Conservation (phyloP, 495 filamentous ascomycete genomes). For the Letharia lupina region DNA sequence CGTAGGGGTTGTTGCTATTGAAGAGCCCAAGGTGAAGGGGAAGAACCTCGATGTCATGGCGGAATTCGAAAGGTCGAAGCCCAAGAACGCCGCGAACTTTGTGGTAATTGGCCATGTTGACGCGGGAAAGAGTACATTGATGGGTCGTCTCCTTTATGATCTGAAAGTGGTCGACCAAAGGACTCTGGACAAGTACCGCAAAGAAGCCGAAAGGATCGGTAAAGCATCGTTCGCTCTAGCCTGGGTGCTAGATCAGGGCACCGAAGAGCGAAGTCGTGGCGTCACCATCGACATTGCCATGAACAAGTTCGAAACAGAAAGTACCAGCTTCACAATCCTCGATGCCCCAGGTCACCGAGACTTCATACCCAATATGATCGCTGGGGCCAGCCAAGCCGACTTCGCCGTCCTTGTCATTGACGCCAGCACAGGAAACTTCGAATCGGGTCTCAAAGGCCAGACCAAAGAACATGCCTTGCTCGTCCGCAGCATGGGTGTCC, state of each 20-base stretch:
- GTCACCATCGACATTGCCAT: slow-evolving; percentile 98
- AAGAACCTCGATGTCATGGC: slow-evolving; percentile 80
- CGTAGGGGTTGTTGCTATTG: slow-evolving; percentile 55
- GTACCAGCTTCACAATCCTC: slow-evolving; percentile 81
- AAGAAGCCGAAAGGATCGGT: slow-evolving; percentile 82
- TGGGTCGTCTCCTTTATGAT: slow-evolving; percentile 90
- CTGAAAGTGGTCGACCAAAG: slow-evolving; percentile 78
- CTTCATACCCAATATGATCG: slow-evolving; percentile 99
- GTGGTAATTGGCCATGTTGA: slow-evolving; percentile 99
- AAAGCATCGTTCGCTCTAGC: slow-evolving; percentile 94
- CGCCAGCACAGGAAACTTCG: slow-evolving; percentile 77
- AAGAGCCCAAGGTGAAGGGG: slow-evolving; percentile 64
- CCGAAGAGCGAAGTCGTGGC: slow-evolving; percentile 77
- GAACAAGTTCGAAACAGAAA: slow-evolving; percentile 84
- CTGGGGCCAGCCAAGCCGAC: slow-evolving; percentile 89
- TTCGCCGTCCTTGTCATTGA: slow-evolving; percentile 95
- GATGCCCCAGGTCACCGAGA: slow-evolving; percentile 92
- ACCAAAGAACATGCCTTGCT: slow-evolving; percentile 89
- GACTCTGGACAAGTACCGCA: slow-evolving; percentile 77
- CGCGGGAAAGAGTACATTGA: slow-evolving; percentile 93
- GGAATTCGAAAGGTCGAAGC: slow-evolving; percentile 65
- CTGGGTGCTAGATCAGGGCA: slow-evolving; percentile 88
- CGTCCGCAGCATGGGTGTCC: slow-evolving; percentile 85
- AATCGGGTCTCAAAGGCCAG: slow-evolving; percentile 86
- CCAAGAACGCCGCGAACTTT: slow-evolving; percentile 83